Evolutionary conservation across 768 basidiomycete genomes (phyloP), one percentile per base, ranked within the genome.

Genomic region (Hericium coralloides): DNA sequence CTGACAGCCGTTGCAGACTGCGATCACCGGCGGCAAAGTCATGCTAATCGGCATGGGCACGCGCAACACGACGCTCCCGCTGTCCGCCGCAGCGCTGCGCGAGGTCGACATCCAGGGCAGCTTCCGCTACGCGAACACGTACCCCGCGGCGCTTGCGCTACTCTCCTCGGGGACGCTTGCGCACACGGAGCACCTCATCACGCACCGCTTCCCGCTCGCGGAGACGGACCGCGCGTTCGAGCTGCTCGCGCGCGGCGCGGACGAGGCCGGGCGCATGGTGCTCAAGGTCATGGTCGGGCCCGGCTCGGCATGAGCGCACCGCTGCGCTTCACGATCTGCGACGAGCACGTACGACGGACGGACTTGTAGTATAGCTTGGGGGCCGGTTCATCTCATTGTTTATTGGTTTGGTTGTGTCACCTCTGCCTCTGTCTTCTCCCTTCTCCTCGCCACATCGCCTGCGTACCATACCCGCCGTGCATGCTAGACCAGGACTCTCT

Each of bases 1-100:
- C 57, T 51, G 59, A 52, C 58, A 60, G 57, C 54, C 52, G 47
- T 37, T 53, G 37, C 69, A 93, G 92, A 82, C 85, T 64, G 92
- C 94, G 15, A 76, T 79, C 53, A 76, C 89, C 17, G 95, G 94
- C 52, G 91, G 92, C 52, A 92, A 88, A 67, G 91, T 97, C 56
- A 85, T 92, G 79, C 88, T 93, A 65, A 83, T 98, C 61, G 95
- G 95, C 20, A 98, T 98, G 95, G 95, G 95, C 63, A 83, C 92
- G 15, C 81, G 86, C 58, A 87, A 85, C 64, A 81, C 87, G 56
- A 76, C 79, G 60, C 76, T 97, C 55, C 95, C 95, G n/a, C 78
- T 94, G 56, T 86, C 87, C 45, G 78, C 80, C 26, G 89, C 93
- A 41, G 87, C 91, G 15, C 70, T 85, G 56, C 85, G 95, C 53